Conservation (phyloP, 768 basidiomycete species). For the Tylopilus balloui region DNA sequence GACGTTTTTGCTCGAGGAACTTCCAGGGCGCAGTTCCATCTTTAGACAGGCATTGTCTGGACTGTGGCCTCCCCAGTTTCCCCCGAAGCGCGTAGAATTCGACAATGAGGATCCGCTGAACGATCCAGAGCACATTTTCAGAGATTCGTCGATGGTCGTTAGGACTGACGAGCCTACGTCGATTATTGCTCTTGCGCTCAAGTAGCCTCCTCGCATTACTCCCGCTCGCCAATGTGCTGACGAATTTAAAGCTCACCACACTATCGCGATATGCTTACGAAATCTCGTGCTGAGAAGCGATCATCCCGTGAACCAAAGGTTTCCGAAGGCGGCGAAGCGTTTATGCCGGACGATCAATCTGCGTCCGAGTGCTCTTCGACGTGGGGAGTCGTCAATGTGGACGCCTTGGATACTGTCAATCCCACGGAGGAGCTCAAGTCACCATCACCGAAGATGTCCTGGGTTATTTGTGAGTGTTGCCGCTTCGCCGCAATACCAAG, state of each 20-base stretch:
- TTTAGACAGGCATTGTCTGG: constrained; percentile 61
- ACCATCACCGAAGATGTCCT: constrained; percentile 74
- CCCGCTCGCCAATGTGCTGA: constrained; percentile 4
- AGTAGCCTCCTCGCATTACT: constrained; percentile 44
- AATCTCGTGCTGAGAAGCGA: constrained; percentile 73
- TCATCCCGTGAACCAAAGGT: constrained; percentile 51
- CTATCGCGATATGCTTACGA: constrained; percentile 75
- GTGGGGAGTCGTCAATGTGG: constrained; percentile 89
- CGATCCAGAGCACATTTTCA: constrained; percentile 90
- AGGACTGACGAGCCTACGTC: constrained; percentile 97
- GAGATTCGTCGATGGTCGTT: constrained; percentile 91
- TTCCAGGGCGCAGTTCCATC: constrained; percentile 57
- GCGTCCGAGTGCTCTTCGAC: constrained; percentile 81
- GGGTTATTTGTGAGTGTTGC: constrained; percentile 65
- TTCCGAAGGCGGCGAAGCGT: constrained; percentile 72
- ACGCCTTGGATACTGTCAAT: constrained; percentile 58
- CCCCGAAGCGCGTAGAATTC: constrained; percentile 50
- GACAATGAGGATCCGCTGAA: constrained; percentile 64
- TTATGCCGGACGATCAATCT: constrained; percentile 90
- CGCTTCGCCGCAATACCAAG: not conserved
- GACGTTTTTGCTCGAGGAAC: constrained; percentile 49
- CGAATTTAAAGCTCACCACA: constrained; percentile 58
- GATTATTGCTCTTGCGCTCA: constrained; percentile 91
- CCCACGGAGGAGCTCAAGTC: constrained; percentile 73
- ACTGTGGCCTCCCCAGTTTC: constrained; percentile 65